Percentiles rank a stretch among this genome's conserved stretches.
phyloP scores from a whole-genome alignment of 768 basidiomycete genomes.

The Pleurotus salmoneostramineus region DNA sequence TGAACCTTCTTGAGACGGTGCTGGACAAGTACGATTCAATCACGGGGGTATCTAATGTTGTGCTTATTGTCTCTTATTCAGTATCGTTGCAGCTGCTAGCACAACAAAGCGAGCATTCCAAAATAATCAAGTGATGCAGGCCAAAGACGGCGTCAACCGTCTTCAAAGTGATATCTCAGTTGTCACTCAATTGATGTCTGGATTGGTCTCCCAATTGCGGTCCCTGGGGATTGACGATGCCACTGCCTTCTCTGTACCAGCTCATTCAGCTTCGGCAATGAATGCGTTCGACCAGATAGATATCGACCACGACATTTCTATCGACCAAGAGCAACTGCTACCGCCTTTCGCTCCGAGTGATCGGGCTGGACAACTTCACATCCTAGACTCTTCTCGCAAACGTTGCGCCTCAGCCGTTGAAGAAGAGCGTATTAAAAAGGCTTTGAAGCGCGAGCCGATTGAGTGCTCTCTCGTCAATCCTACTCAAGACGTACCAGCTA shows the following conservation, averaged over 20 bases:
- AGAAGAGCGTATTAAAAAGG: conserved; percentile 38
- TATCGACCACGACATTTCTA: background rate
- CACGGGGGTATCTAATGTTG: background rate
- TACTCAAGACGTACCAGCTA: conserved; percentile 8
- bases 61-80: background rate
- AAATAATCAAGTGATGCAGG: conserved; percentile 7
- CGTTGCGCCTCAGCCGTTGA: conserved; percentile 35
- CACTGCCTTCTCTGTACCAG: background rate
- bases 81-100: conserved; percentile 6
- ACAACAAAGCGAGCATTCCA: conserved; percentile 1
- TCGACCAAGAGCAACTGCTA: background rate
- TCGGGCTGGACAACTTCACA: conserved; percentile 19
- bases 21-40: conserved; percentile 1
- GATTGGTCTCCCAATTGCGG: background rate
- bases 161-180: conserved; percentile 9
- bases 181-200: conserved; percentile 6
- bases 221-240: background rate
- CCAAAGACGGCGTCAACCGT: conserved; percentile 4
- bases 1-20: conserved; percentile 1
- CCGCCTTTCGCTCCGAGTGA: conserved; percentile 9
- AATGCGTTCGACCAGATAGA: background rate
- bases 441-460: conserved; percentile 44
- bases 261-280: background rate
- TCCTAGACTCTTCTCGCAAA: conserved; percentile 38
- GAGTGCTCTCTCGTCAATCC: conserved; percentile 34